Evolutionary conservation across 208 protist genomes (phyloP).

Genomic region (Leishmania aethiopica): DNA sequence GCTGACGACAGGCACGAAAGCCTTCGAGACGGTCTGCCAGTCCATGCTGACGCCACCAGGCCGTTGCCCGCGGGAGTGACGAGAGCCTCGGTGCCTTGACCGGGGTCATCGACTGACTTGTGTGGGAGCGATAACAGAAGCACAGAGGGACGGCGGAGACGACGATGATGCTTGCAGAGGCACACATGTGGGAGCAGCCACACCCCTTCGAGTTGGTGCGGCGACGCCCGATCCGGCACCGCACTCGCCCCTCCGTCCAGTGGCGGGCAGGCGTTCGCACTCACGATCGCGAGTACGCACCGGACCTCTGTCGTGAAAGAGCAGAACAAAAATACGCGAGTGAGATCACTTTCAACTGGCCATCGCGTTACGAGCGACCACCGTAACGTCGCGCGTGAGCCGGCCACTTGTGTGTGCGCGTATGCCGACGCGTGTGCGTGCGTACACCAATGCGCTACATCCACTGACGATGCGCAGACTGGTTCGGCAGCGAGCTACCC

Average conservation of each 20-base stretch:
- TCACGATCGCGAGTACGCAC: background rate
- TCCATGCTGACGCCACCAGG: constrained; percentile 27
- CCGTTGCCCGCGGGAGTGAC: constrained; percentile 1
- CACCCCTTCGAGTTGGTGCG: background rate
- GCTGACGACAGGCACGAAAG: constrained; percentile 23
- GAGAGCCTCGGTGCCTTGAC: background rate
- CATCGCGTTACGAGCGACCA: background rate
- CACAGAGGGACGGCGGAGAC: background rate
- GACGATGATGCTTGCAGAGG: background rate
- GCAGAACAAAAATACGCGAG: background rate
- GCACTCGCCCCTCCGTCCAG: background rate
- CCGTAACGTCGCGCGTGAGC: background rate
- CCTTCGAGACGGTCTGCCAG: constrained; percentile 8
- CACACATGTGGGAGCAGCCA: background rate
- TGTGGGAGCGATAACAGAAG: background rate
- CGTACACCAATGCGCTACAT: background rate
- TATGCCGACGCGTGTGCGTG: background rate
- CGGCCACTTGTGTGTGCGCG: no score
- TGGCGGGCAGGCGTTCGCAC: background rate
- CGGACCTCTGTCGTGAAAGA: background rate
- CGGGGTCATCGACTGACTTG: background rate
- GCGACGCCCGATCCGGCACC: background rate
- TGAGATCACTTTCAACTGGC: background rate
- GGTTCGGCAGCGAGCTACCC: background rate
- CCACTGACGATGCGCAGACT: background rate